Evolutionary conservation across 495 filamentous ascomycete genomes (phyloP).

Genomic region (Schizothecium vesticola): DNA sequence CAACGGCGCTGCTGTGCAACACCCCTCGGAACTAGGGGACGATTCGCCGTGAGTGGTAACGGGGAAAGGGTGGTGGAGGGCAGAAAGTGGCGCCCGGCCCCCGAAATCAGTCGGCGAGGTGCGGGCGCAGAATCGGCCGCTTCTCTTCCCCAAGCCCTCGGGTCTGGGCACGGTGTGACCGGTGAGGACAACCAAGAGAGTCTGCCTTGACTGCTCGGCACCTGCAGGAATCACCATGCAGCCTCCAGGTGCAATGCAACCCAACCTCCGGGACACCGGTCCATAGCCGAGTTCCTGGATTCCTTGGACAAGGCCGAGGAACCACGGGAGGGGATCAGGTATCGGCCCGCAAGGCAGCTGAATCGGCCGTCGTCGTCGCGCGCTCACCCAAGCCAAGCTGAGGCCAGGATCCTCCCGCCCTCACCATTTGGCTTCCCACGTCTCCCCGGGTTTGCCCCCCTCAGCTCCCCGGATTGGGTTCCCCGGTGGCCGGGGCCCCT

Average conservation of each 20-base stretch:
- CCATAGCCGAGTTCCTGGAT: not conserved
- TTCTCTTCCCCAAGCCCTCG: not conserved
- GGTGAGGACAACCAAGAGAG: not conserved
- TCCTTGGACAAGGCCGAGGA: not conserved
- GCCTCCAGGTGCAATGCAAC: not conserved
- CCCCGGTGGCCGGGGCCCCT: not conserved
- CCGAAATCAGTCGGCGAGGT: not conserved
- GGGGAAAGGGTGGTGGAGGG: not conserved
- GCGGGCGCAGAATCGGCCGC: not conserved
- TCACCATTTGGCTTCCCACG: conserved; percentile 34
- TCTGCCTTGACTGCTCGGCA: not conserved
- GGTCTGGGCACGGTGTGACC: not conserved
- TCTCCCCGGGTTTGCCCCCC: conserved; percentile 1
- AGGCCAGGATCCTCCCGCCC: not conserved
- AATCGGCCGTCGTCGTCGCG: not conserved
- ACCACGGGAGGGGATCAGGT: not conserved
- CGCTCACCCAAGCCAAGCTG: not conserved
- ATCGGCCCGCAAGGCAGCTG: not conserved
- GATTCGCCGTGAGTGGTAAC: not conserved
- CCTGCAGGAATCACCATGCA: not conserved
- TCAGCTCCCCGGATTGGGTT: not conserved
- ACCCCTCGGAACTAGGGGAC: not conserved
- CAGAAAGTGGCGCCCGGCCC: too few relatives aligned
- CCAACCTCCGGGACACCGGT: not conserved
- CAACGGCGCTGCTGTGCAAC: not conserved